Base-by-base conservation (phyloP, 2,329 filamentous ascomycete genomes). In the Elsinoe ampelina region DNA sequence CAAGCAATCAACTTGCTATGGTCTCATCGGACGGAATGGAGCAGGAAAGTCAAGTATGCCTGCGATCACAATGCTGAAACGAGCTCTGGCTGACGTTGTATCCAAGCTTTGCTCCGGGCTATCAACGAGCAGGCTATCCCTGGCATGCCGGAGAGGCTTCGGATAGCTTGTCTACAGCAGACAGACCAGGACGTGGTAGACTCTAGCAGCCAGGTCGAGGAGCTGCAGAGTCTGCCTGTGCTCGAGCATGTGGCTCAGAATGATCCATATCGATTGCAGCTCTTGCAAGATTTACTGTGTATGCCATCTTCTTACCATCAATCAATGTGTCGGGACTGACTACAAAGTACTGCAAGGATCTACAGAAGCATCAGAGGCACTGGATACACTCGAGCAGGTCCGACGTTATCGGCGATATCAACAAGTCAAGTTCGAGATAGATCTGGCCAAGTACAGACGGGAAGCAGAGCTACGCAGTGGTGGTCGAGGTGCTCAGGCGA, bases 41-140 rank as follows among this genome's bases (percentile, higher is more conserved):
- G 86, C 84, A 1, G 89, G 89, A 5, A 95, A 95, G 67, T 91
- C 87, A 3, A 92, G 83, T 85, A 70, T 68, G 77, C 65, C 12
- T 7, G 34, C 5, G 22, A 19, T 34, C 17, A 11, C 26, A 22
- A 12, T 32, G 26, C 15, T 6, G 19, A 35, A 34, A 41, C 15
- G 5, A 17, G 2, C 11, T 42, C 4, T 45, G 7, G 26, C 26
- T 30, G 26, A 30, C 26, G 7, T 5, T 30, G 7, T 30, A 30
- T 8, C 7, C 26, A 8, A 86, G 84, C 87, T 0, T 71, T 92
- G 5, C 73, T 93, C 13, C 81, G 81, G 64, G 87, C 89, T 1
- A 83, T 95, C 62, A 85, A 83, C 3, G 83, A 89, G 60, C 88
- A 88, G 64, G 76, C 90, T 34, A 86, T 95, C 13, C 87, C 89